Conservation (phyloP, 305 asterid genomes). For the Solanum chacoense region DNA sequence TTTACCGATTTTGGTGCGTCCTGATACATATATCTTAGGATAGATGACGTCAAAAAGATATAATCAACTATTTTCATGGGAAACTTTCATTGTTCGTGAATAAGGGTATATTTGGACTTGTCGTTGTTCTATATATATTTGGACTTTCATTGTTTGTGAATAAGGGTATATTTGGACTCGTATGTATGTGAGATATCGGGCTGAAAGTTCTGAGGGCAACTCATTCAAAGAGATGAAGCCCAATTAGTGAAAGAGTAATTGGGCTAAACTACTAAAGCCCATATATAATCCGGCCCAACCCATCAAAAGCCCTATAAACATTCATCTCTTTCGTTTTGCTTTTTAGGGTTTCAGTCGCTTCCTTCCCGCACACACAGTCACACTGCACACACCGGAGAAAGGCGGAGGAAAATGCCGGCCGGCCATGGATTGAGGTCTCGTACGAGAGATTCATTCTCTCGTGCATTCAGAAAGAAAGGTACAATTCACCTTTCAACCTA, state of each 20-base stretch:
- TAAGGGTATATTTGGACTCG: not conserved
- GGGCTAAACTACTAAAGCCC: not conserved
- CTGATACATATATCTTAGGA: too few relatives aligned
- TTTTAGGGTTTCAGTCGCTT: not conserved
- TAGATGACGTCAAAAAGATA: too few relatives aligned
- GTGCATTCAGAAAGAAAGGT: constrained; percentile 33
- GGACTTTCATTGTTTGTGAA: too few relatives aligned
- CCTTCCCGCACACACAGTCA: not conserved
- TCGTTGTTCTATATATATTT: too few relatives aligned
- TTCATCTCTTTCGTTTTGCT: not conserved
- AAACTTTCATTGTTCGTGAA: too few relatives aligned
- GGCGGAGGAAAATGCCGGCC: constrained; percentile 6
- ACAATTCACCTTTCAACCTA: constrained; percentile 13
- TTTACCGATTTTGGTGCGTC: too few relatives aligned
- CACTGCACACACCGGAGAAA: not conserved
- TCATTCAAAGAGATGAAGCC: not conserved
- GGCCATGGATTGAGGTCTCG: constrained; percentile 6
- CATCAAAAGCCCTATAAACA: not conserved
- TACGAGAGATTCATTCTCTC: constrained; percentile 23
- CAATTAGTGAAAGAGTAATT: not conserved
- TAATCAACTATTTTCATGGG: too few relatives aligned
- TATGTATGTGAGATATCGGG: not conserved
- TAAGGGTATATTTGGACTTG: too few relatives aligned
- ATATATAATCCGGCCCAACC: not conserved
- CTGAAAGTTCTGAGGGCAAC: not conserved